Evolutionary conservation across 2,329 filamentous ascomycete species (phyloP), one percentile per base, ranked within the genome.

Genomic region (Penicillium janthinellum): DNA sequence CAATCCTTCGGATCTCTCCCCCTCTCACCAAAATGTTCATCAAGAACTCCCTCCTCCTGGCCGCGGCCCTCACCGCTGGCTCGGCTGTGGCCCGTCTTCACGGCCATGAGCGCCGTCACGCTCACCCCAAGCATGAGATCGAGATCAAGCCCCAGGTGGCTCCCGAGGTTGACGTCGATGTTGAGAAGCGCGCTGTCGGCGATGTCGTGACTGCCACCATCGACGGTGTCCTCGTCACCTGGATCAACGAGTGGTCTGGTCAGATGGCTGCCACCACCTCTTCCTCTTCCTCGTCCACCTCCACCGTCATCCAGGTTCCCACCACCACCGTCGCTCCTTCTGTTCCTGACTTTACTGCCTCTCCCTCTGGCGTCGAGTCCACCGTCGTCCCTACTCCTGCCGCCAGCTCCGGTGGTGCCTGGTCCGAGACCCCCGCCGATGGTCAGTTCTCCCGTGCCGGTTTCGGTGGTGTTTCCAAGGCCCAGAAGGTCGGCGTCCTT

Each of bases 31-130:
- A 55, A 37, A 78, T 78, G 76, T 74, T 76, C 61, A 58, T 77
- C 66, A 76, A 77, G 64, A 74, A 75, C 65, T 72, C 74, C 20
- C 47, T 75, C 61, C 57, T 76, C 56, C 62, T 77, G 59, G 59
- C 76, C 57, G 70, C 73, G 57, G 74, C 75, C 54, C 56, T 77
- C 70, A 70, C 72, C 65, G 75, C 75, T 60, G 68, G 74, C 63
- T 70, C 72, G 41, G 67, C 73, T 35, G 66, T 73, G 41, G 76
- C 73, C 60, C 75, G 74, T 62, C 62, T 70, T 44, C 75, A 77
- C 67, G 73, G 73, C 61, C 75, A 77, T 59, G 71, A 77, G 56
- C 75, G 74, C 61, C 75, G 74, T 58, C 74, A 77, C 61, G 65
- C 66, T 35, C 73, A 75, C 66, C 60, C 54, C 34, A 56, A 61